Conservation (phyloP, 768 basidiomycete species). For the Lactarius psammicola region DNA sequence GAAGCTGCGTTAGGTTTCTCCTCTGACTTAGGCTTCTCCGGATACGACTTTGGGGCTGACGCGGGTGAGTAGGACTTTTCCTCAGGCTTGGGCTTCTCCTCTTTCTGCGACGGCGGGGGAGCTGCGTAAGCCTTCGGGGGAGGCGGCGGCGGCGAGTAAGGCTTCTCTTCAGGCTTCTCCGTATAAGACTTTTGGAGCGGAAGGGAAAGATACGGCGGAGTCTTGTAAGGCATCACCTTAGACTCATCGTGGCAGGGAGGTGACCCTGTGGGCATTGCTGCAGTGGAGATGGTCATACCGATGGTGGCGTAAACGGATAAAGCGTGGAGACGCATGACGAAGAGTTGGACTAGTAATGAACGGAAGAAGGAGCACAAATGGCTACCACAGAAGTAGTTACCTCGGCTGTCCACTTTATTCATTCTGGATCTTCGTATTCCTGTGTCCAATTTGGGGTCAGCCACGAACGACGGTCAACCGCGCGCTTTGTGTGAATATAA, state of each 20-base stretch:
- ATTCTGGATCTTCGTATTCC: slow-evolving; percentile 14
- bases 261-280: slow-evolving; percentile 10
- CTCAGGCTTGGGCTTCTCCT: neutral
- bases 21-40: too few relatives aligned
- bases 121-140: neutral
- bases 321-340: slow-evolving; percentile 13
- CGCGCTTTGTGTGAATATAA: neutral
- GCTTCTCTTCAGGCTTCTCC: neutral
- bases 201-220: neutral
- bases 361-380: slow-evolving; percentile 8
- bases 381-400: neutral
- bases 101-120: neutral
- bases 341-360: slow-evolving; percentile 19
- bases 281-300: slow-evolving; percentile 1
- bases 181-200: neutral
- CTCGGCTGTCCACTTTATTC: slow-evolving; percentile 10
- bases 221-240: neutral
- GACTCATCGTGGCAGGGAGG: slow-evolving; percentile 7
- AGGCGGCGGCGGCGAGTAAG: neutral
- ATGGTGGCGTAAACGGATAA: slow-evolving; percentile 10
- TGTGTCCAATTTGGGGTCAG: slow-evolving; percentile 1
- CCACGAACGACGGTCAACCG: neutral
- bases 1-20: neutral
- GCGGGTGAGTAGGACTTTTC: neutral
- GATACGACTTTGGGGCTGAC: neutral